Evolutionary conservation across 2,329 filamentous ascomycete species (phyloP).

Genomic region (Verticillium tricorpus): DNA sequence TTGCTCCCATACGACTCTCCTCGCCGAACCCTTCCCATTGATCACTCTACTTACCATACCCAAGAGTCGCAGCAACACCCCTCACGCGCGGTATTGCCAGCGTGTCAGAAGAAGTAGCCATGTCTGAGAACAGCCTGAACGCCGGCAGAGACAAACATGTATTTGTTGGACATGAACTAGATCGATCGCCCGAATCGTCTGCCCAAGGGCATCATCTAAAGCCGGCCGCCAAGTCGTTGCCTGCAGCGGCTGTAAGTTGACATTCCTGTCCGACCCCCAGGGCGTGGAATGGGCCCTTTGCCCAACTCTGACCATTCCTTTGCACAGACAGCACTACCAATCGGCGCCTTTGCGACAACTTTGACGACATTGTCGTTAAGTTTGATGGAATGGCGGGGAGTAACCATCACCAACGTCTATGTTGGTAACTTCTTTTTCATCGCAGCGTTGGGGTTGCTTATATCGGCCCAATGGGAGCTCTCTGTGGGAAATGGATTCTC

Average conservation of each 20-base stretch:
- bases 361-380: constrained; percentile 47
- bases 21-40: too few relatives aligned
- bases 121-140: not conserved
- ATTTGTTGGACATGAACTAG: not conserved
- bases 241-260: constrained; percentile 4
- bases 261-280: not conserved
- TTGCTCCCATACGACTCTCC: too few relatives aligned
- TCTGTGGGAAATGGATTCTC: constrained; percentile 46
- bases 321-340: constrained; percentile 38
- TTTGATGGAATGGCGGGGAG: constrained; percentile 51
- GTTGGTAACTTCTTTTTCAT: constrained; percentile 51
- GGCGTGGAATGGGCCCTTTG: too few relatives aligned
- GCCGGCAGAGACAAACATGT: not conserved
- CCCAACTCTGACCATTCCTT: not conserved
- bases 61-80: too few relatives aligned
- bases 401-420: constrained; percentile 45
- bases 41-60: too few relatives aligned
- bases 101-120: not conserved
- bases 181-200: not conserved
- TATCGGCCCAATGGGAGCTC: constrained; percentile 53
- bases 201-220: not conserved
- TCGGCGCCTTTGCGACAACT: constrained; percentile 50
- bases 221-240: constrained; percentile 4
- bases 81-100: not conserved
- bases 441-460: constrained; percentile 43